Percentiles rank a stretch among this genome's conserved stretches.
Conservation (phyloP, 176 grass and related monocot genomes). For the Dendrocalamus sinicus region DNA sequence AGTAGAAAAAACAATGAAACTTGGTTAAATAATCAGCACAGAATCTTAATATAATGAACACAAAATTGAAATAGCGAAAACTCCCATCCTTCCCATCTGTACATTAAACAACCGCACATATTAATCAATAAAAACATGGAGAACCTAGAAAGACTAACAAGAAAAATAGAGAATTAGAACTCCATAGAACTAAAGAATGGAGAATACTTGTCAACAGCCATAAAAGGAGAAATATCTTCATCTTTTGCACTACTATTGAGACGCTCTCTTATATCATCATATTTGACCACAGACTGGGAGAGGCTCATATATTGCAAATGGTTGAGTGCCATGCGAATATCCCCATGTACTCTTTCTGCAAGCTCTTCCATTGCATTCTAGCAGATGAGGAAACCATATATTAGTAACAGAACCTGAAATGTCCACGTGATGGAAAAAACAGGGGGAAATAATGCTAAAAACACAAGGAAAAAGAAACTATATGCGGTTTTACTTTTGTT, state of each 20-base stretch:
- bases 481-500: background rate
- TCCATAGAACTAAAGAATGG: conserved; percentile 37
- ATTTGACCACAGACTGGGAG: conserved; percentile 89
- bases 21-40: background rate
- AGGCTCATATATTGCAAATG: conserved; percentile 99
- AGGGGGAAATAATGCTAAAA: background rate
- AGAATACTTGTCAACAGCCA: conserved; percentile 94
- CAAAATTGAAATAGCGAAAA: conserved; percentile 12
- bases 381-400: conserved; percentile 14
- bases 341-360: conserved; percentile 97
- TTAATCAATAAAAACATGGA: conserved; percentile 17
- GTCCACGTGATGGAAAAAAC: background rate
- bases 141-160: background rate
- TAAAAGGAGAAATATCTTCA: conserved; percentile 99
- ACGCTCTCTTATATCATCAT: conserved; percentile 90
- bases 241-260: conserved; percentile 94
- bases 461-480: background rate
- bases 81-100: conserved; percentile 2
- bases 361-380: conserved; percentile 98
- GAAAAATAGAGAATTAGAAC: conserved; percentile 9
- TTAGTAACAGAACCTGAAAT: conserved; percentile 41
- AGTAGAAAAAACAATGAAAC: conserved; percentile 1
- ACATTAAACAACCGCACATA: background rate
- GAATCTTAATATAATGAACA: background rate
- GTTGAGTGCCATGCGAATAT: conserved; percentile 98